Conservation (phyloP, 352 stramenopile genomes). For the Pythium volutum region DNA sequence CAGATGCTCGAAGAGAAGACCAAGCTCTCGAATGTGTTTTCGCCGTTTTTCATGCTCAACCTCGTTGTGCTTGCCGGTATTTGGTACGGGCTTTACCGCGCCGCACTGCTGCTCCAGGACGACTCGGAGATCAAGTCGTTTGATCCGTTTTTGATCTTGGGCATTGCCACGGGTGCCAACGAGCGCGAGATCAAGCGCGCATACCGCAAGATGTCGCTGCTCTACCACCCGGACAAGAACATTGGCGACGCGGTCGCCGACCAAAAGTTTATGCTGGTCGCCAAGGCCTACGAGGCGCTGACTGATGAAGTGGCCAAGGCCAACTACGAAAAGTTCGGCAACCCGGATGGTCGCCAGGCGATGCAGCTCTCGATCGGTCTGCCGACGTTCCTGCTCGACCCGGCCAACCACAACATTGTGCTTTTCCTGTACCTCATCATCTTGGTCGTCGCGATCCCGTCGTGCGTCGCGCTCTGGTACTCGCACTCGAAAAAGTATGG, state of each 20-base stretch:
- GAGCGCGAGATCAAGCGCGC: constrained; percentile 95
- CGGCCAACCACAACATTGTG: constrained; percentile 97
- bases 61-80: constrained; percentile 63
- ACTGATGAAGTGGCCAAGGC: constrained; percentile 95
- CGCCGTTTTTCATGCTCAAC: constrained; percentile 69
- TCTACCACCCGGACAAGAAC: constrained; percentile 96
- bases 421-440: constrained; percentile 98
- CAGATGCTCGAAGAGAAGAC: constrained; percentile 84
- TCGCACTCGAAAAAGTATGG: constrained; percentile 98
- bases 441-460: constrained; percentile 97
- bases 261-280: constrained; percentile 99
- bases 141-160: constrained; percentile 97
- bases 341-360: constrained; percentile 97
- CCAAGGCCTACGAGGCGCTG: constrained; percentile 93
- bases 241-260: constrained; percentile 95
- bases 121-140: constrained; percentile 98
- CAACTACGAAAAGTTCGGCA: constrained; percentile 99
- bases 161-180: constrained; percentile 88
- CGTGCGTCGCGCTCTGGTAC: constrained; percentile 94
- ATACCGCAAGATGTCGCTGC: constrained; percentile 92
- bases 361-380: constrained; percentile 96
- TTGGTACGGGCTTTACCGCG: constrained; percentile 88
- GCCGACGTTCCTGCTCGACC: constrained; percentile 96
- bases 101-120: constrained; percentile 89
- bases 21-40: constrained; percentile 82